Base-by-base conservation (phyloP, 352 stramenopile species). In the Peronospora tabacina region DNA sequence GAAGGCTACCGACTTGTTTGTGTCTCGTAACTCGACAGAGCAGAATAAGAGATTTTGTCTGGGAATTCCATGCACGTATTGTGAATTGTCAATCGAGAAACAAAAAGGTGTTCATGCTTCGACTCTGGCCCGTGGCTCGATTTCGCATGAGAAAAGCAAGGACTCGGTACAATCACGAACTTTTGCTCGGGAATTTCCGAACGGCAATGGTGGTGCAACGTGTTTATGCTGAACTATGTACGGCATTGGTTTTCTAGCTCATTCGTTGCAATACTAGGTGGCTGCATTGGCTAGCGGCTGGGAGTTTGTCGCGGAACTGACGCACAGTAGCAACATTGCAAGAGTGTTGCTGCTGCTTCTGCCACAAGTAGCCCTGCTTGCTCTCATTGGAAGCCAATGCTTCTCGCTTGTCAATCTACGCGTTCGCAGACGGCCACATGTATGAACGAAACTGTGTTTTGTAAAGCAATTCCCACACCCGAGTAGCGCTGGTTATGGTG, bases 301-400 rank as follows among this genome's bases (percentile, higher is more conserved):
- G 58, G 52, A 66, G 5, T 61, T 55, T 19, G 28, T 44, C 12
- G 47, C 58, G 28, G 37, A 47, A 13, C 50, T 52, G 3, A 43
- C 20, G 1, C 10, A 24, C 17, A 42, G 24, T 29, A 46, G 22
- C 17, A 1, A 26, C 4, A 2, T 5, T 40, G 34, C 28, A 11
- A 33, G 32, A 36, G 1, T 19, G 17, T 10, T 55, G 5, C 22
- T 59, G 11, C 44, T 59, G 36, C 19, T 60, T 33, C 13, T 63
- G 3, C 54, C 57, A 4, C 57, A 57, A 13, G 12, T 54, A 12
- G 20, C 28, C n/a, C n/a, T 61, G 24, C 34, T 66, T 38, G 16
- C 22, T 9, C 16, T 52, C 12, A 22, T 60, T 6, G 28, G 34
- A 16, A 35, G 28, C 10, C 32, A 53, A 2, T 46, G 53, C 24